Base-by-base conservation (phyloP, 2,329 filamentous ascomycete species). In the Purpureocillium lavendulum region DNA sequence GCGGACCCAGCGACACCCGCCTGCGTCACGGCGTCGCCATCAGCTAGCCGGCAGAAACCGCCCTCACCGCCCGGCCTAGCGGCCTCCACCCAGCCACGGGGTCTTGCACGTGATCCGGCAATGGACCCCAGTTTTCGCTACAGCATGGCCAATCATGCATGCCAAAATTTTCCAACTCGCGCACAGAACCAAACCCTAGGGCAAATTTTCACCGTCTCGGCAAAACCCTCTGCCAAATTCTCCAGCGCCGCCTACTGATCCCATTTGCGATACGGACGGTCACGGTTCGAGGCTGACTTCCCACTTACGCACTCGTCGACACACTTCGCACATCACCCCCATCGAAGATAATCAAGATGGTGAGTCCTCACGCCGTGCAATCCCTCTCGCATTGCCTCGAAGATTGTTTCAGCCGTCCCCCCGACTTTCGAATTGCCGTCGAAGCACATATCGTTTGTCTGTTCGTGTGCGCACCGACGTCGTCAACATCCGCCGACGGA, bases 341-440 rank as follows among this genome's bases (percentile, higher is more conserved):
- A 58, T 60, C 60, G 55, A 61, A 64, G 58, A 55, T 56, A 59
- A 59, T 62, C 61, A 70, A 63, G 59, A 70, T 70, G 67, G 67
- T 70, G 62, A 69, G 67, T 68, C 49, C 21, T 26, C 44, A 46
- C 47, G 42, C 43, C 42, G 45, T 30, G 11, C 6, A 30, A 6
- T 30, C 38, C 42, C 35, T 37, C 30, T 33, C 38, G 32, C 29
- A 12, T 7, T 39, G 30, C n/a, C 29, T 33, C 24, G 24, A 40
- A 39, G 14, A n/a, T 33, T 30, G 35, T 33, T 16, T 15, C 21
- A 16, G 12, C 11, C 30, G 30, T 15, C 13, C 30, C 16, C 35
- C 29, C 29, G 21, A 26, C 21, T 10, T 26, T 10, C 21, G 21
- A 14, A 17, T 10, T 30, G 14, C 11, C 12, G 14, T 17, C 36